Evolutionary conservation across 2,329 filamentous ascomycete species (phyloP).

Genomic region (Penicillium sp.): DNA sequence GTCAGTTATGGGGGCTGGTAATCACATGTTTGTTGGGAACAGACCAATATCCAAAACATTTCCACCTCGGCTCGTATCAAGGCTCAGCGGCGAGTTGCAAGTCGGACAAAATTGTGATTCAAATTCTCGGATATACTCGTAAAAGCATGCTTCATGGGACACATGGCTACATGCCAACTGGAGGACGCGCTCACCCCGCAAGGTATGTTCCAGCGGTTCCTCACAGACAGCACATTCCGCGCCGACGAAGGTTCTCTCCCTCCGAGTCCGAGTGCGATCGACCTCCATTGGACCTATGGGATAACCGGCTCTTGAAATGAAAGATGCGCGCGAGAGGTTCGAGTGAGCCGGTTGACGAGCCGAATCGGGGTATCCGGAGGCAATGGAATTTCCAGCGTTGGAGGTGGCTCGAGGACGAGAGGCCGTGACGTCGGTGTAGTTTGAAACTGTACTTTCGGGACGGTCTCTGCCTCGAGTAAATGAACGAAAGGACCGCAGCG

Average conservation of each 20-base stretch:
- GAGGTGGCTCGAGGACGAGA: slow-evolving; percentile 28
- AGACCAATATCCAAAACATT: slow-evolving; percentile 89
- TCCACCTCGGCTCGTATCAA: slow-evolving; percentile 89
- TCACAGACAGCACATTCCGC: slow-evolving; percentile 95
- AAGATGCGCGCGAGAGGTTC: slow-evolving; percentile 36
- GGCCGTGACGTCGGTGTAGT: slow-evolving; percentile 24
- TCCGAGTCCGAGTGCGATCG: slow-evolving; percentile 73
- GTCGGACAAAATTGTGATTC: slow-evolving; percentile 92
- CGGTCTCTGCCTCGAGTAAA: slow-evolving; percentile 30
- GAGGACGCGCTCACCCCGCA: slow-evolving; percentile 88
- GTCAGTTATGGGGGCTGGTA: slow-evolving; percentile 15
- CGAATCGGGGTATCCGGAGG: slow-evolving; percentile 19
- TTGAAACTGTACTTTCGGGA: slow-evolving; percentile 29
- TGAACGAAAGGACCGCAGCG: slow-evolving; percentile 31
- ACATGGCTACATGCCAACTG: slow-evolving; percentile 98
- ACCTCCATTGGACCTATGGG: slow-evolving; percentile 69
- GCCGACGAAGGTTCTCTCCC: slow-evolving; percentile 92
- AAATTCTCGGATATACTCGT: slow-evolving; percentile 94
- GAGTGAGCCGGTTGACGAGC: slow-evolving; percentile 20
- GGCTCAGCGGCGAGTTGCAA: slow-evolving; percentile 84
- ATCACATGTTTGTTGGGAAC: slow-evolving; percentile 20
- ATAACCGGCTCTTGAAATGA: slow-evolving; percentile 39
- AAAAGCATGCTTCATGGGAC: slow-evolving; percentile 96
- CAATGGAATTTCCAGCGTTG: slow-evolving; percentile 19
- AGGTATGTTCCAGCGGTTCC: slow-evolving; percentile 90